These are phyloP conservation scores for Actinomucor elegans DNA, from an alignment of 371 early-diverging fungal genomes.

Conservation along the genomic window DNA sequence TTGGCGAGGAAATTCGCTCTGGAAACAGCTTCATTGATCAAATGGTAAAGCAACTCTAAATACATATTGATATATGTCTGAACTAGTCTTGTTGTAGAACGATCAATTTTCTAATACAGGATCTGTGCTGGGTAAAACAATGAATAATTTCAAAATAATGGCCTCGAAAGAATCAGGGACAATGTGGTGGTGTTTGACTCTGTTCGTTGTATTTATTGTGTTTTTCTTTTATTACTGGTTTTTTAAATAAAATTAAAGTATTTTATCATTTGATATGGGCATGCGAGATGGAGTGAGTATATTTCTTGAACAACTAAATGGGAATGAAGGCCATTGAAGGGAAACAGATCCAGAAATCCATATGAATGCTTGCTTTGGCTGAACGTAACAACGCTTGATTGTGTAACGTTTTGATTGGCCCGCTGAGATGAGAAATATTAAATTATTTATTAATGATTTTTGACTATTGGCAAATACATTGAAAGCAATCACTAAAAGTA, in stretches of 20 bases:
- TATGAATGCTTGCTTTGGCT: too few relatives aligned
- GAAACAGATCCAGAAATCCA: too few relatives aligned
- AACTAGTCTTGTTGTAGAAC: conserved; percentile 28
- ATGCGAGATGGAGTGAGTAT: too few relatives aligned
- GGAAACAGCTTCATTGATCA: conserved; percentile 48
- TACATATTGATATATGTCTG: background rate
- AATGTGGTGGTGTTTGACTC: conserved; percentile 43
- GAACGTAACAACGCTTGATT: too few relatives aligned
- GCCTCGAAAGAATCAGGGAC: conserved; percentile 49
- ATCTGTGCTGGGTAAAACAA: conserved; percentile 41
- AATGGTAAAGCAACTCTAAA: conserved; percentile 31
- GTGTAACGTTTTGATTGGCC: too few relatives aligned
- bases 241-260: conserved; percentile 35
- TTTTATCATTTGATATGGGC: too few relatives aligned
- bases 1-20: conserved; percentile 50
- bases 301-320: too few relatives aligned
- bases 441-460: too few relatives aligned
- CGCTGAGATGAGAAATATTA: too few relatives aligned
- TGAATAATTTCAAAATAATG: conserved; percentile 53
- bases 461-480: too few relatives aligned
- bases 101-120: conserved; percentile 52
- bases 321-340: too few relatives aligned
- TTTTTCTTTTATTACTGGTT: conserved; percentile 47
- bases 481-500: too few relatives aligned
- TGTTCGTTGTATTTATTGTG: conserved; percentile 45